Base-by-base conservation (phyloP, 1,284 basidiomycete genomes). In the Tetrapyrgos nigripes region DNA sequence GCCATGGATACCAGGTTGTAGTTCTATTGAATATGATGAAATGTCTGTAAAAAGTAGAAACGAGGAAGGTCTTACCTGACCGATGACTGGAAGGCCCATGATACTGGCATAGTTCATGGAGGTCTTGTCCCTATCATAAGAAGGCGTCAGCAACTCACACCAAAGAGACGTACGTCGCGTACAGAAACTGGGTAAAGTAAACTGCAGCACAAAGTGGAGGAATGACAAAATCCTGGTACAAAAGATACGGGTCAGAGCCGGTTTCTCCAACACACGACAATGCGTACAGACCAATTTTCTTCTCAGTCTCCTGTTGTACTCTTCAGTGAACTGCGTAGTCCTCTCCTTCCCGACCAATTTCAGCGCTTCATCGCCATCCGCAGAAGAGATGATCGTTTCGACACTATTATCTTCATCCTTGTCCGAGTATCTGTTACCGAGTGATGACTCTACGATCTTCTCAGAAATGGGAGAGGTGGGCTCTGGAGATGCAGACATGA, bases 161-260 rank as follows among this genome's bases (percentile, higher is more conserved):
- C 19, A 9, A 31, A 13, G 28, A 53, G 26, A 21, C n/a, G n/a
- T n/a, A n/a, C 5, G 44, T 33, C 24, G 53, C 79, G 53, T 67
- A 87, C 86, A 88, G 69, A 62, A 82, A 88, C 66, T 88, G 87
- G 1, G 83, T 86, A 67, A 88, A 88, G 67, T 87, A 89, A 5
- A 88, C 86, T 1, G 84, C 82, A 0, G 86, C 87, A 65, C 84
- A 85, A 26, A 89, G 69, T 3, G 87, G 83, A 0, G 85, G 83
- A 50, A 89, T 86, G 40, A 84, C 65, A 10, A 76, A 60, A 66
- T 89, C 87, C 83, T 87, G 43, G n/a, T 11, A 24, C n/a, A 50
- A 53, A 4, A 9, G 17, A n/a, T 17, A 8, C 14, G 5, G 19
- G 13, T 11, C 19, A 5, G 19, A n/a, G 13, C 4, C 19, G 17